Percentiles rank a stretch among this genome's conserved stretches.
Conservation (phyloP, 108 stramenopile species). For the Cyclotella atomus region DNA sequence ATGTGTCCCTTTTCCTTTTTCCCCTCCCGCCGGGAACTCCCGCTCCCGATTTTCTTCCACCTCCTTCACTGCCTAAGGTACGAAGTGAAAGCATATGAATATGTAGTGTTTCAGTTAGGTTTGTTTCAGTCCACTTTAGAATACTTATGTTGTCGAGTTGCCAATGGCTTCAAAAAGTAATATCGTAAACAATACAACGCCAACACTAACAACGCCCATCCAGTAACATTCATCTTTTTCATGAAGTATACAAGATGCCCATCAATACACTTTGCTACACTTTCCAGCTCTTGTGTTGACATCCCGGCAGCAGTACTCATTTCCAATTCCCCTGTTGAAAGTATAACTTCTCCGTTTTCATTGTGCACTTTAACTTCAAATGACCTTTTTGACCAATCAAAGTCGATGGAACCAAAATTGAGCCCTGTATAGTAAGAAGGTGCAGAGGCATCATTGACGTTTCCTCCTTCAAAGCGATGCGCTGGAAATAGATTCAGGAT, state of each 20-base stretch:
- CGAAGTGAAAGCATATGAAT: too few relatives aligned
- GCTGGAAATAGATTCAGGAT: constrained; percentile 58
- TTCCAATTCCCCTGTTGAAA: constrained; percentile 30
- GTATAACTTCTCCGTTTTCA: constrained; percentile 30
- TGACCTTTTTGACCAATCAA: constrained; percentile 55
- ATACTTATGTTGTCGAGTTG: too few relatives aligned
- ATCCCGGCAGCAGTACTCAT: constrained; percentile 21
- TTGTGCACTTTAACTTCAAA: constrained; percentile 44
- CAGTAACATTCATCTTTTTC: neutral
- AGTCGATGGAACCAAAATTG: constrained; percentile 73
- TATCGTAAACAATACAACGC: too few relatives aligned
- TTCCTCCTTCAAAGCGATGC: constrained; percentile 47
- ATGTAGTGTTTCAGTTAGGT: too few relatives aligned
- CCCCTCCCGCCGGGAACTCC: too few relatives aligned
- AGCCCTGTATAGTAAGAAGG: constrained; percentile 54
- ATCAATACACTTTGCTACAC: constrained; percentile 38
- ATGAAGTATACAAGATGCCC: constrained; percentile 33
- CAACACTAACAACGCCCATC: too few relatives aligned
- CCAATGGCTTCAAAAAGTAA: too few relatives aligned
- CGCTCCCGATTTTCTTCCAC: too few relatives aligned
- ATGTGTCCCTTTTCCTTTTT: too few relatives aligned
- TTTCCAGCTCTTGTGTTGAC: constrained; percentile 18
- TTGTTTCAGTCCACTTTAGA: too few relatives aligned
- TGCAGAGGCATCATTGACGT: constrained; percentile 3
- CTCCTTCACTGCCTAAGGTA: too few relatives aligned